Conservation (phyloP, 352 stramenopile genomes). For the Thalassiosira hispida region DNA sequence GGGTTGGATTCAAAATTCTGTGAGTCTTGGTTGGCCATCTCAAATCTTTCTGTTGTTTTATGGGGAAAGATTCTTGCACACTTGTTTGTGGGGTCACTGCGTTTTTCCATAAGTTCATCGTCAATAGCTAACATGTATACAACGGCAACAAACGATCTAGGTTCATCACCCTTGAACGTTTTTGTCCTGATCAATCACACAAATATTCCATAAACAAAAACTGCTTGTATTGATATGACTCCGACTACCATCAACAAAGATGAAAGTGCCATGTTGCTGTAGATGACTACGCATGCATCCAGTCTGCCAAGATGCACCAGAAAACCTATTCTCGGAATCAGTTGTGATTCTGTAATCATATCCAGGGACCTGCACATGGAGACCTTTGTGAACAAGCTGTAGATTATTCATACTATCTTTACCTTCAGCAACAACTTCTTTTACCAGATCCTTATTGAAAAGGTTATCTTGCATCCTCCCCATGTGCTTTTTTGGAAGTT, state of each 20-base stretch:
- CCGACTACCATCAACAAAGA: slow-evolving; percentile 15
- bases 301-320: slow-evolving; percentile 2
- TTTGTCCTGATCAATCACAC: slow-evolving; percentile 2
- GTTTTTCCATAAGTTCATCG: background rate
- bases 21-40: background rate
- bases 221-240: slow-evolving; percentile 10
- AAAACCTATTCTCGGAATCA: slow-evolving; percentile 9
- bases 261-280: background rate
- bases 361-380: background rate
- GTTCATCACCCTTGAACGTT: slow-evolving; percentile 10
- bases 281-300: background rate
- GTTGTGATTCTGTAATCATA: slow-evolving; percentile 14
- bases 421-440: slow-evolving; percentile 7
- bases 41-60: background rate
- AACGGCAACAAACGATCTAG: background rate
- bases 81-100: background rate
- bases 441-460: slow-evolving; percentile 5
- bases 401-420: slow-evolving; percentile 13
- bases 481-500: background rate
- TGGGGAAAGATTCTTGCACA: background rate
- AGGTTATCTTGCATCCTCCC: slow-evolving; percentile 3
- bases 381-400: background rate
- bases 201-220: slow-evolving; percentile 30
- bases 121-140: background rate
- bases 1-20: background rate